A percentile compares a stretch with the other conserved stretches of the same genome.
Conservation (phyloP, 164 flowering plant species). For the Vitis amurensis region DNA sequence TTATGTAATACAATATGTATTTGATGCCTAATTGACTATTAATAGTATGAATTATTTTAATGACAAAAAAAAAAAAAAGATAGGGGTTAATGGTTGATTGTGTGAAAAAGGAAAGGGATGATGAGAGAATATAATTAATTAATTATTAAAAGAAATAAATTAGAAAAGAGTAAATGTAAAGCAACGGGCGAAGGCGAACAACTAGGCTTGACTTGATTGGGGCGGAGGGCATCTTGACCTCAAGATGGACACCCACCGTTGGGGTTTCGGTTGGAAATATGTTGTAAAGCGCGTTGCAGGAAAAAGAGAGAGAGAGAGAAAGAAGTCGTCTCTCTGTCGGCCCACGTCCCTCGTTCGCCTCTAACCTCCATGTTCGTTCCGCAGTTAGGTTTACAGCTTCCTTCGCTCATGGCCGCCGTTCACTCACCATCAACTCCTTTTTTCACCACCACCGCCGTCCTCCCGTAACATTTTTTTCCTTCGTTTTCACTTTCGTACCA, state of each 20-base stretch:
- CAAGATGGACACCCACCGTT: constrained; percentile 6
- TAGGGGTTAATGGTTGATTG: too few relatives aligned
- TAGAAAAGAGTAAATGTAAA: background rate
- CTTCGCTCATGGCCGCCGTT: too few relatives aligned
- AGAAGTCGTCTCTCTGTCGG: background rate
- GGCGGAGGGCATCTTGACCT: constrained; percentile 6
- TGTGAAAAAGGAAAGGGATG: background rate
- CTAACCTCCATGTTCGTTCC: background rate
- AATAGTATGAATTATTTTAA: too few relatives aligned
- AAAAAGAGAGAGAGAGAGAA: background rate
- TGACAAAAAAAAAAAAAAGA: too few relatives aligned
- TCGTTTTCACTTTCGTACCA: constrained; percentile 5
- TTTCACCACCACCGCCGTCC: background rate
- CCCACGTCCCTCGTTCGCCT: background rate
- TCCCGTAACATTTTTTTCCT: background rate
- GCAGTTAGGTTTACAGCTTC: background rate
- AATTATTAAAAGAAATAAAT: background rate
- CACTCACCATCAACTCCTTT: background rate
- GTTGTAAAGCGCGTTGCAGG: constrained; percentile 20
- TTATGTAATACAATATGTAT: too few relatives aligned
- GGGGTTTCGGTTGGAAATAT: constrained; percentile 13
- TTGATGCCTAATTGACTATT: too few relatives aligned
- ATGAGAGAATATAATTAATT: background rate
- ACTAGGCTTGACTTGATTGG: background rate
- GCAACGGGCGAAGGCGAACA: background rate